phyloP scores from a whole-genome alignment of 768 basidiomycete genomes.

The Exidia glandulosa region DNA sequence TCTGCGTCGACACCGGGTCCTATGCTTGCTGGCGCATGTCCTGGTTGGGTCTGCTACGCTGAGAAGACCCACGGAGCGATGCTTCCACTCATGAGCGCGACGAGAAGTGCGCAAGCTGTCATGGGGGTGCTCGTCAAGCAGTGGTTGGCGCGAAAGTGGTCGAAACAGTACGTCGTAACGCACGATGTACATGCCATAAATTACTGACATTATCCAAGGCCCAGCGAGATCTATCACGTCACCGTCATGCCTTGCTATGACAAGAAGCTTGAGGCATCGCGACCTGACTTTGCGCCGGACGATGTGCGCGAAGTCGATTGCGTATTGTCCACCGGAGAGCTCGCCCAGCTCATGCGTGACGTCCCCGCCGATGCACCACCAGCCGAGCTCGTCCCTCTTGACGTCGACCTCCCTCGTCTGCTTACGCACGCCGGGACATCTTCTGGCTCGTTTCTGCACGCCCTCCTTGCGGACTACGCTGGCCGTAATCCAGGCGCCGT shows the following conservation, averaged over 20 bases:
- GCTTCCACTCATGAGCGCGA: conserved; percentile 77
- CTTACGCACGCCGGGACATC: conserved; percentile 72
- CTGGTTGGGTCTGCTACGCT: conserved; percentile 98
- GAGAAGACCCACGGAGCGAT: conserved; percentile 95
- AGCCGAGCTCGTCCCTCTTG: conserved; percentile 6
- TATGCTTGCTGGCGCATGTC: conserved; percentile 92
- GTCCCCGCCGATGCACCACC: neutral
- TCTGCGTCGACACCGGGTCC: conserved; percentile 34
- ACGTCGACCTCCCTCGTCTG: conserved; percentile 50
- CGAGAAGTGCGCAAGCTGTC: conserved; percentile 88
- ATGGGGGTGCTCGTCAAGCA: conserved; percentile 91
- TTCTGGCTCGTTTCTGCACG: conserved; percentile 87
- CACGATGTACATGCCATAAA: neutral
- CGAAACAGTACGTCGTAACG: conserved; percentile 44
- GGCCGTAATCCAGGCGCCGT: conserved; percentile 32
- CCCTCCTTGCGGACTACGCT: conserved; percentile 51
- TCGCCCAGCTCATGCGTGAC: conserved; percentile 74
- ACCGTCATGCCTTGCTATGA: conserved; percentile 99
- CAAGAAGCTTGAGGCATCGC: conserved; percentile 96
- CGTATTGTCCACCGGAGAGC: conserved; percentile 92
- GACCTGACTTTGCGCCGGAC: conserved; percentile 84
- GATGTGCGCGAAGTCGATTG: conserved; percentile 89
- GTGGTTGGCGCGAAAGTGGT: conserved; percentile 65
- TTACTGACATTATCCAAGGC: conserved; percentile 31
- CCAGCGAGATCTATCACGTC: conserved; percentile 87